Evolutionary conservation across 2,329 filamentous ascomycete genomes (phyloP), one percentile per base, ranked within the genome.

Genomic region (Eurotiales sp.): DNA sequence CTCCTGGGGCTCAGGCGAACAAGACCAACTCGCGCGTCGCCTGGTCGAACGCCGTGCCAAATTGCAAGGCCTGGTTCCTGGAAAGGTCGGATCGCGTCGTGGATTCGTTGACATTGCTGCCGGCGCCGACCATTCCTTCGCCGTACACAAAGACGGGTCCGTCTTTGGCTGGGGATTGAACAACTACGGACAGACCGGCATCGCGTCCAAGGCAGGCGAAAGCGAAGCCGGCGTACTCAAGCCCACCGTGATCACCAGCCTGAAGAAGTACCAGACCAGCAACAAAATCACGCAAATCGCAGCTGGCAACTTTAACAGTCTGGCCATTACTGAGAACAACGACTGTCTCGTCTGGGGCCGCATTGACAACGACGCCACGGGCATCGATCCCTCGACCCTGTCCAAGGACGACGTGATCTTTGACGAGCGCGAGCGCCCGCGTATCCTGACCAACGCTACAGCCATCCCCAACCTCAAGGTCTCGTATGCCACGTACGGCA

Each of bases 151-250:
- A 56, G 78, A 83, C 22, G 82, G 83, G 30, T 74, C 78, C 17
- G 83, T 90, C 27, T 90, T 82, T 70, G 80, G 83, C 0, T 93
- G 88, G 88, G 88, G 89, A 22, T 75, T 90, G 17, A 93, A 93
- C 77, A 89, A 86, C 71, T 92, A 86, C 68, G 86, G 84, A 55
- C 84, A 95, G 73, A 86, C 86, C 21, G 88, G 86, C 23, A 77
- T 84, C 52, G 71, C 75, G 15, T 76, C 80, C 34, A 75, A 77
- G 47, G 81, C 79, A 14, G 84, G 82, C 23, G 78, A 83, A 52
- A 81, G 85, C 49, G 81, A 85, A 55, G 83, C 84, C 14, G 80
- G 84, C 55, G 77, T 93, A 32, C 77, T 85, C 15, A 79, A 80
- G 57, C 86, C 88, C 2, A 81, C 79, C 42, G 73, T 85, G 46